These are phyloP conservation scores for Aspergillus ellipticus DNA, from an alignment of 495 filamentous ascomycete genomes.

Conservation along the genomic window DNA sequence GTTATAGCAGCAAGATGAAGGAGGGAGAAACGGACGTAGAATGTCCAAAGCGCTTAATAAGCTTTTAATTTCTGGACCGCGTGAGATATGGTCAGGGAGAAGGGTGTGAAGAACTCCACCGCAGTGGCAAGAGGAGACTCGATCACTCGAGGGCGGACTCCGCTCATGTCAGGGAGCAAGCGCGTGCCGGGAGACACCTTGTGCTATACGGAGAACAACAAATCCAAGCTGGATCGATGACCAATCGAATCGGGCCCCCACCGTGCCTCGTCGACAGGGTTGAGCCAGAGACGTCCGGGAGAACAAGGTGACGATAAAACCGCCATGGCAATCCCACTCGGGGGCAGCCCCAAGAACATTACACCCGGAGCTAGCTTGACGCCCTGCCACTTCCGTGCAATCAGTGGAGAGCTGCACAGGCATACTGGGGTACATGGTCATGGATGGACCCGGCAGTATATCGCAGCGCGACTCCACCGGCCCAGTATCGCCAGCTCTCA, in stretches of 20 bases:
- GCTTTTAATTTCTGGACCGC: slow-evolving; percentile 14
- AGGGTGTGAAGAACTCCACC: slow-evolving; percentile 3
- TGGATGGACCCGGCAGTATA: slow-evolving; percentile 17
- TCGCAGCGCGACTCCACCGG: slow-evolving; percentile 20
- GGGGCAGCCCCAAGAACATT: slow-evolving; percentile 12
- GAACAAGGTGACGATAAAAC: slow-evolving; percentile 15
- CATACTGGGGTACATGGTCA: slow-evolving; percentile 12
- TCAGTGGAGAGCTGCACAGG: slow-evolving; percentile 13
- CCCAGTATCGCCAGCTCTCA: slow-evolving; percentile 22
- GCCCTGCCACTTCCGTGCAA: slow-evolving; percentile 10
- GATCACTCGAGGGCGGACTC: slow-evolving; percentile 3
- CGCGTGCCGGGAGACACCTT: slow-evolving; percentile 12
- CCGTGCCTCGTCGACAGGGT: slow-evolving; percentile 11
- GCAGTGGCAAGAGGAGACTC: slow-evolving; percentile 6
- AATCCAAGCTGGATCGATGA: slow-evolving; percentile 1
- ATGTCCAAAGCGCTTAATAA: slow-evolving; percentile 18
- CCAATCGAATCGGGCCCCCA: slow-evolving; percentile 9
- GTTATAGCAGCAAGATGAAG: slow-evolving; percentile 2
- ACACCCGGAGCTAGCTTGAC: slow-evolving; percentile 13
- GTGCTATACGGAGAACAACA: slow-evolving; percentile 16
- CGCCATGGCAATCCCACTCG: slow-evolving; percentile 9
- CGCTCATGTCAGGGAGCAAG: slow-evolving; percentile 13
- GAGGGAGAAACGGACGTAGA: background rate
- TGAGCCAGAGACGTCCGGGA: slow-evolving; percentile 11
- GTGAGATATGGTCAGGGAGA: slow-evolving; percentile 12